phyloP scores from a whole-genome alignment of 345 rosid genomes.

The Bruguiera parviflora region DNA sequence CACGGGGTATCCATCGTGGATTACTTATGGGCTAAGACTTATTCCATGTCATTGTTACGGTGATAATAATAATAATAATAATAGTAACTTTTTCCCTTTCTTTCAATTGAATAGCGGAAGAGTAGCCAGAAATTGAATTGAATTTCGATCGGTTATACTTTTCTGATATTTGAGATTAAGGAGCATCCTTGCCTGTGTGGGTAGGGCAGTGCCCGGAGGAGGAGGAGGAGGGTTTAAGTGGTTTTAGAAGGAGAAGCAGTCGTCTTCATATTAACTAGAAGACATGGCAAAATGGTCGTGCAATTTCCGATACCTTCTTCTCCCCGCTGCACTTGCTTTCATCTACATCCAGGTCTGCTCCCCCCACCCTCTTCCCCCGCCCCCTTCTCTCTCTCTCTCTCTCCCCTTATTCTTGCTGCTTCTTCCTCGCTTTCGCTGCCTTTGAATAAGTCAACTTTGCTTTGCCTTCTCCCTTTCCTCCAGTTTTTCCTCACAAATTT shows the following conservation, averaged over 20 bases:
- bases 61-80: too few species aligned
- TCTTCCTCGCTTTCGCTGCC: neutral
- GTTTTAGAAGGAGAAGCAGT: neutral
- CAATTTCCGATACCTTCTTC: conserved; percentile 74
- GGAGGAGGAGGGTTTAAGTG: neutral
- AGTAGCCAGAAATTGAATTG: too few species aligned
- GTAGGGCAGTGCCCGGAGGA: too few species aligned
- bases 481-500: too few species aligned
- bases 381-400: neutral
- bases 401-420: neutral
- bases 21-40: too few species aligned
- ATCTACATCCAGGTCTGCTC: conserved; percentile 69
- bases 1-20: too few species aligned
- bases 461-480: neutral
- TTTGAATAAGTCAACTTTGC: neutral
- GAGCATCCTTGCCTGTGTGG: too few species aligned
- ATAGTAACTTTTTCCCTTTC: too few species aligned
- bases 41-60: too few species aligned
- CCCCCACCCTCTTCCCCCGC: neutral
- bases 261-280: neutral
- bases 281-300: conserved; percentile 48
- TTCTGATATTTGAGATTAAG: too few species aligned
- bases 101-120: too few species aligned
- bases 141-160: too few species aligned
- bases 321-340: conserved; percentile 69